Evolutionary conservation across 257 asterid genomes (phyloP), one percentile per base, ranked within the genome.

Genomic region (Lithospermum erythrorhizon): DNA sequence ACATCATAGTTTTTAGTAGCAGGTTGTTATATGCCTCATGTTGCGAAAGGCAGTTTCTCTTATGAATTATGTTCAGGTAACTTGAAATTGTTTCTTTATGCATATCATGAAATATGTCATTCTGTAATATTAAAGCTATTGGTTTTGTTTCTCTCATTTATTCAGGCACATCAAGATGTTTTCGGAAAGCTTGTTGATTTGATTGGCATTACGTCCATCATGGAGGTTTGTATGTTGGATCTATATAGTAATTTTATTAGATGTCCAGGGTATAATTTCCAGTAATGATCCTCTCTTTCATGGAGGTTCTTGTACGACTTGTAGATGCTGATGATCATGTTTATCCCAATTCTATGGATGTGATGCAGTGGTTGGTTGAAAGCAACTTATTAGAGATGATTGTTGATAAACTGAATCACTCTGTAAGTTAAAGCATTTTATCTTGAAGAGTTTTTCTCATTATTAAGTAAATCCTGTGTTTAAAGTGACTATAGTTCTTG

Each of bases 1-100:
- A 41, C 49, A 41, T 41, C 18, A 14, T 41, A 11, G 18, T 11
- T 72, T 67, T 73, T 57, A 59, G 48, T 69, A 68, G 57, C 83
- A 89, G 97, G 97, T 93, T 82, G 95, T 93, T 58, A 79, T 86
- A 68, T 89, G 99, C 79, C 82, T 93, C 61, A 84, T 86, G 96
- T 30, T 86, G 76, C 88, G 98, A 71, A 91, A 88, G 83, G 80
- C 96, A 2, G 68, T 81, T 59, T 76, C 85, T 13, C 87, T 91
- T 61, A 86, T 91, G 94, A 88, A 88, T 78, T 89, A 86, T 73
- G 94, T 93, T 53, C 86, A 93, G 95, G 97, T 93, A 74, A 72
- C 29, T 32, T 58, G 16, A 21, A 58, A 18, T 54, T 27, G 0
- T 9, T 6, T 35, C 1, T 35, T 9, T 35, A 35, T 0, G 13